These are phyloP conservation scores for Candida freyschussii DNA, from an alignment of 1,139 yeast genomes.

Conservation along the genomic window DNA sequence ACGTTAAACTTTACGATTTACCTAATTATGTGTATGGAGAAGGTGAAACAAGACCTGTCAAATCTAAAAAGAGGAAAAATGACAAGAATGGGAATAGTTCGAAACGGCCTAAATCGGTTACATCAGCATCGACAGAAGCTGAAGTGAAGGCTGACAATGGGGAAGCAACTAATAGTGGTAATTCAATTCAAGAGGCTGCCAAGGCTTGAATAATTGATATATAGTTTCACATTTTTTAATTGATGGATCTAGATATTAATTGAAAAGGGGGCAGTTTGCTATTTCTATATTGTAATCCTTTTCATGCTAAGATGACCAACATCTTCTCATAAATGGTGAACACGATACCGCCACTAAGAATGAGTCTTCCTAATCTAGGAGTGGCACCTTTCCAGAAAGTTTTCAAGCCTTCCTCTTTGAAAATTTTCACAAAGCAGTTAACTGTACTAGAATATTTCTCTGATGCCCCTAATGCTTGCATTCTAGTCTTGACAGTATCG, in stretches of 20 bases:
- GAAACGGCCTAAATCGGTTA: slow-evolving; percentile 30
- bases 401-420: slow-evolving; percentile 82
- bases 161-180: slow-evolving; percentile 1
- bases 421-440: slow-evolving; percentile 76
- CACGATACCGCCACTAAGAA: slow-evolving; percentile 92
- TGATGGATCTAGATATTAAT: neutral
- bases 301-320: slow-evolving; percentile 46
- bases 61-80: slow-evolving; percentile 46
- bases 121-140: slow-evolving; percentile 2
- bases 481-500: slow-evolving; percentile 94
- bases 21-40: slow-evolving; percentile 82
- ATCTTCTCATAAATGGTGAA: slow-evolving; percentile 92
- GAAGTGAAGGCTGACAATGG: too few relatives aligned
- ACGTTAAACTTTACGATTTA: slow-evolving; percentile 73
- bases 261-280: too few relatives aligned
- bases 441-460: slow-evolving; percentile 66
- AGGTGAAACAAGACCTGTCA: slow-evolving; percentile 70
- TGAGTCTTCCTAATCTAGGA: slow-evolving; percentile 87
- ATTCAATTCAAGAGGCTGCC: neutral
- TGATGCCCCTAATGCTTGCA: slow-evolving; percentile 88
- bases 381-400: slow-evolving; percentile 99
- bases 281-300: too few relatives aligned
- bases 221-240: neutral
- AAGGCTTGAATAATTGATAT: neutral
- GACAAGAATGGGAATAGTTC: slow-evolving; percentile 25